Conservation (phyloP, 352 stramenopile species). For the Elongisporangium prolatum region DNA sequence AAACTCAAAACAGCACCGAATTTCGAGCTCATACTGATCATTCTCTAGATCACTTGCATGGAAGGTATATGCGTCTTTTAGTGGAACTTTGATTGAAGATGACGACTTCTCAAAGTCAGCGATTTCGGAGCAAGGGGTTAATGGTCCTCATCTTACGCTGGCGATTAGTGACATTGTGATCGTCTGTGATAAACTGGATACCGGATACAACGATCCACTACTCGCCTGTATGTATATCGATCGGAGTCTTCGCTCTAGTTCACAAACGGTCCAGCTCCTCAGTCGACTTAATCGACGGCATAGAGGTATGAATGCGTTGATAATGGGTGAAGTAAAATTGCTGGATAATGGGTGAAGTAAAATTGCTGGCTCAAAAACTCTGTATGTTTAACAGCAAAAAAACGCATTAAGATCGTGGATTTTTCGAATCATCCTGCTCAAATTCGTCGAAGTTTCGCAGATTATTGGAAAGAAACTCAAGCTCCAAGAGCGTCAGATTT, state of each 20-base stretch:
- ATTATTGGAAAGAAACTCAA: slow-evolving; percentile 43
- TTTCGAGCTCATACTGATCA: neutral
- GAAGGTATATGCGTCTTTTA: slow-evolving; percentile 73
- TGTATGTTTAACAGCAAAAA: slow-evolving; percentile 22
- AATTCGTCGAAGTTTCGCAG: slow-evolving; percentile 46
- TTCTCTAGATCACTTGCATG: slow-evolving; percentile 30
- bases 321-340: too few relatives aligned
- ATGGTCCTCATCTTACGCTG: slow-evolving; percentile 40
- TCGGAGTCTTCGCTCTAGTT: slow-evolving; percentile 54
- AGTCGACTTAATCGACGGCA: slow-evolving; percentile 79
- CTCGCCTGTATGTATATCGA: slow-evolving; percentile 84
- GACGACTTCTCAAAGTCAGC: slow-evolving; percentile 8
- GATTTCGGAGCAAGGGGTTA: slow-evolving; percentile 68
- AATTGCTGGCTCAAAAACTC: too few relatives aligned
- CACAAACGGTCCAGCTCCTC: slow-evolving; percentile 73
- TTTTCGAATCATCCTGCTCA: slow-evolving; percentile 73
- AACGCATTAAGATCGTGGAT: slow-evolving; percentile 46
- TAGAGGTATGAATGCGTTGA: slow-evolving; percentile 11
- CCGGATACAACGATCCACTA: slow-evolving; percentile 75
- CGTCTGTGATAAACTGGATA: slow-evolving; percentile 86
- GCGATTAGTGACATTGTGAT: slow-evolving; percentile 68
- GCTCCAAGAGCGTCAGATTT: slow-evolving; percentile 9
- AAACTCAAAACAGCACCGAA: neutral
- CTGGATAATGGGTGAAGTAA: too few relatives aligned
- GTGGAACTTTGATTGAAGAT: slow-evolving; percentile 31